Conservation (phyloP, 2,329 filamentous ascomycete species). For the Sordariomycetes sp. region DNA sequence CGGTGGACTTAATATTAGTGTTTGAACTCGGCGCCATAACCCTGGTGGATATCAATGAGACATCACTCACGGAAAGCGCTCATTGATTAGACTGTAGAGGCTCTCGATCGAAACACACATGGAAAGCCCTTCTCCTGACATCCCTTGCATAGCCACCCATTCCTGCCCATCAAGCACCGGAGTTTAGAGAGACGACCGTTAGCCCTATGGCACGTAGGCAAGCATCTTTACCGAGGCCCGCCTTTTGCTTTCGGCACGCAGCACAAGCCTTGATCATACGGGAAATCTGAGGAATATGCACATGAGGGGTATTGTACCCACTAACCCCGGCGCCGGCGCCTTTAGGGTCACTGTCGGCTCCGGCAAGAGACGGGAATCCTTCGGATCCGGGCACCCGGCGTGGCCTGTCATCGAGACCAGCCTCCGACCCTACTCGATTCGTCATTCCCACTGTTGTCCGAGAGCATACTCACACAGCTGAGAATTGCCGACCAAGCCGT, state of each 20-base stretch:
- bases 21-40: background rate
- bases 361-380: background rate
- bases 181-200: background rate
- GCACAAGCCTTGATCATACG: background rate
- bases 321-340: no score
- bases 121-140: background rate
- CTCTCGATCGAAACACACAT: background rate
- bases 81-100: background rate
- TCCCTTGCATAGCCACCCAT: background rate
- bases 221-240: no score
- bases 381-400: no score
- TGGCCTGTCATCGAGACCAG: background rate
- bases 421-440: background rate
- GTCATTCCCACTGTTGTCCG: background rate
- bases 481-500: no score
- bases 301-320: background rate
- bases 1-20: background rate
- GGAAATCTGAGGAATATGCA: background rate
- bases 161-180: background rate
- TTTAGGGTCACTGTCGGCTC: background rate
- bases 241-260: background rate
- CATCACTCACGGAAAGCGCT: background rate
- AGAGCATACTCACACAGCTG: no score
- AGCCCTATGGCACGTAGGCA: no score
- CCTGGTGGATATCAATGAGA: background rate